These are phyloP conservation scores for Cadophora luteo-olivacea DNA, from an alignment of 2,329 filamentous ascomycete genomes.

Conservation along the genomic window DNA sequence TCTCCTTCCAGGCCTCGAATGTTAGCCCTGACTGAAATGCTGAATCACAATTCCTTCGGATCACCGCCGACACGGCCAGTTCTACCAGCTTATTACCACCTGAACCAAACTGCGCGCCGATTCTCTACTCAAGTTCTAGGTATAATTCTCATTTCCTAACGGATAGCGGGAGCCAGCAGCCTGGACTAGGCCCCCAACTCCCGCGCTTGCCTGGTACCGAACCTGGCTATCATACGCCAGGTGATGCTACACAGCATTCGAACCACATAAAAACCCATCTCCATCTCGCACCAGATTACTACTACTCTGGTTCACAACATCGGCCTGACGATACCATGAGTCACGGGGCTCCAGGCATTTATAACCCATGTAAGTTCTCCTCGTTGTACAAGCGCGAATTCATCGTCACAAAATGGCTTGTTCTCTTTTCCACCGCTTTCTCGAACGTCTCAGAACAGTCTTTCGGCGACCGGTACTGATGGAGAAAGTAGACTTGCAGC, in stretches of 20 bases:
- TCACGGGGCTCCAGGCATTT: neutral
- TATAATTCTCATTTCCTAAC: neutral
- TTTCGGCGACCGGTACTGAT: neutral
- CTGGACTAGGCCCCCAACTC: neutral
- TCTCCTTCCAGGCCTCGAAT: neutral
- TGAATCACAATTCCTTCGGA: neutral
- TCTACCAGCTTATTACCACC: neutral
- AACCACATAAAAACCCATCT: neutral
- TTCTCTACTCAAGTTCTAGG: neutral
- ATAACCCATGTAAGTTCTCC: neutral
- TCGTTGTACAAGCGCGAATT: neutral
- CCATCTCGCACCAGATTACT: neutral
- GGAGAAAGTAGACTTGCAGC: neutral
- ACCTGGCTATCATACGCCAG: neutral
- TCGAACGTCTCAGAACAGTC: neutral
- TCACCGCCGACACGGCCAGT: neutral
- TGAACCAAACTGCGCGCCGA: neutral
- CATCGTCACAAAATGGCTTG: neutral
- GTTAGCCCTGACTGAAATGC: neutral
- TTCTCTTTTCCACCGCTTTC: neutral
- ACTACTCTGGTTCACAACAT: neutral
- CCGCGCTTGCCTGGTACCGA: slow-evolving; percentile 4
- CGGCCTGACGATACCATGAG: slow-evolving; percentile 7
- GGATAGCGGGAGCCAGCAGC: neutral
- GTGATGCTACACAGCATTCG: neutral